Conservation (phyloP, 768 basidiomycete genomes). For the Hygrocybe punicea region DNA sequence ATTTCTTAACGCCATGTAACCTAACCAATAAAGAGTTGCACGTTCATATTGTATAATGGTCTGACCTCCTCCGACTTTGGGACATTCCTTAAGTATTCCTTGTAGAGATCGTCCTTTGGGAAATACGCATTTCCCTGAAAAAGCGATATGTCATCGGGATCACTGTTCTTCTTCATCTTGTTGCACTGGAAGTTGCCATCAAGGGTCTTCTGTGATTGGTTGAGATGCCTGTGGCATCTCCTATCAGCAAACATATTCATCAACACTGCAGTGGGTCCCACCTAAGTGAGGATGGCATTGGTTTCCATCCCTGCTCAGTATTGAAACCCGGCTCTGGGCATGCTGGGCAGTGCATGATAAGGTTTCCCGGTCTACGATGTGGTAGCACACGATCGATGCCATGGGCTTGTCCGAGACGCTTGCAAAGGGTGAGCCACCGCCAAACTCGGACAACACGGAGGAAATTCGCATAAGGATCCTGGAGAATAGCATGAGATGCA, state of each 20-base stretch:
- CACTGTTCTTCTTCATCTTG: slow-evolving; percentile 18
- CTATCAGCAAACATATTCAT: not conserved
- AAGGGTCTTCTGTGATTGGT: slow-evolving; percentile 11
- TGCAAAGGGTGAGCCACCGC: slow-evolving; percentile 5
- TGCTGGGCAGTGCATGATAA: slow-evolving; percentile 11
- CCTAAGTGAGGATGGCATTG: not conserved
- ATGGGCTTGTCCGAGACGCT: slow-evolving; percentile 13
- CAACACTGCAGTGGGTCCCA: not conserved
- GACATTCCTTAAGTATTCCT: slow-evolving; percentile 12
- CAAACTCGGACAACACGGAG: slow-evolving; percentile 8
- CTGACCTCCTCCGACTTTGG: slow-evolving; percentile 10
- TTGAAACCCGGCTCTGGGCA: slow-evolving; percentile 10
- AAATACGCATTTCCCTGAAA: slow-evolving; percentile 14
- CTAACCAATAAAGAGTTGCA: not conserved
- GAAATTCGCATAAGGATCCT: slow-evolving; percentile 13
- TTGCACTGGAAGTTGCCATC: slow-evolving; percentile 23
- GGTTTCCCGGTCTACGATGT: slow-evolving; percentile 4
- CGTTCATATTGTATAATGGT: not conserved
- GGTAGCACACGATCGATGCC: slow-evolving; percentile 12
- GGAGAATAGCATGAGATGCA: not conserved
- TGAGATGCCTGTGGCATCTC: slow-evolving; percentile 14
- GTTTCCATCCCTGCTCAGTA: not conserved
- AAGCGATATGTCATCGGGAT: slow-evolving; percentile 20
- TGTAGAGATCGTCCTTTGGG: slow-evolving; percentile 11
- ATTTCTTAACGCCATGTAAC: slow-evolving; percentile 13